Percentiles rank a stretch among this genome's conserved stretches.
Evolutionary conservation across 805 yeast species (phyloP).

Genomic region (Candida easanensis): DNA sequence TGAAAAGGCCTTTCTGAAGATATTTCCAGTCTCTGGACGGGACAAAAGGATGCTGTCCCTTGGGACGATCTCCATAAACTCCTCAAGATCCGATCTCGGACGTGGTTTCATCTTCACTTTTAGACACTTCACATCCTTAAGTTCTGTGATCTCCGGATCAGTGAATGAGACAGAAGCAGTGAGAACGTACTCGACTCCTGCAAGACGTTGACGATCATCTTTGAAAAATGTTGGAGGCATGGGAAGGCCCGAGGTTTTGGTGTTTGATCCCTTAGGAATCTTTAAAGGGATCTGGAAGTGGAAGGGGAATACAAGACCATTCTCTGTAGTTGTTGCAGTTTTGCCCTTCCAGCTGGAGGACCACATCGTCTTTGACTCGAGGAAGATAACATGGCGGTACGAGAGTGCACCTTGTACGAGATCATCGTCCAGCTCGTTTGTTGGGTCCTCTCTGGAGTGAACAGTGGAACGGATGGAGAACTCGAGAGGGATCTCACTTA

Average conservation of each 20-base stretch:
- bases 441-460: background rate
- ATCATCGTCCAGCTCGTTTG: background rate
- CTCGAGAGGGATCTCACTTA: background rate
- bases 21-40: background rate
- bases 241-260: background rate
- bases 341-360: background rate
- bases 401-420: background rate
- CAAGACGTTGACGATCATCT: background rate
- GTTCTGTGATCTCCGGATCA: background rate
- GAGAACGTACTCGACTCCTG: background rate
- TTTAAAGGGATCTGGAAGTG: background rate
- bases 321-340: background rate
- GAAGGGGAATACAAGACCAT: background rate
- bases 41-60: conserved; percentile 1
- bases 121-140: background rate
- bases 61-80: conserved; percentile 2
- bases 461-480: background rate
- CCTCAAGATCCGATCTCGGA: conserved; percentile 1
- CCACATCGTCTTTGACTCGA: background rate
- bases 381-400: background rate
- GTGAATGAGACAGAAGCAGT: background rate
- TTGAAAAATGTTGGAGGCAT: background rate
- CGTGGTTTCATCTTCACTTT: background rate
- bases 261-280: background rate
- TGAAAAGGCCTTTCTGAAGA: conserved; percentile 5